Percentiles rank a stretch among this genome's conserved stretches.
These are phyloP conservation scores for Tolypocladium guangdongense DNA, from an alignment of 2,329 filamentous ascomycete genomes.

Conservation along the genomic window DNA sequence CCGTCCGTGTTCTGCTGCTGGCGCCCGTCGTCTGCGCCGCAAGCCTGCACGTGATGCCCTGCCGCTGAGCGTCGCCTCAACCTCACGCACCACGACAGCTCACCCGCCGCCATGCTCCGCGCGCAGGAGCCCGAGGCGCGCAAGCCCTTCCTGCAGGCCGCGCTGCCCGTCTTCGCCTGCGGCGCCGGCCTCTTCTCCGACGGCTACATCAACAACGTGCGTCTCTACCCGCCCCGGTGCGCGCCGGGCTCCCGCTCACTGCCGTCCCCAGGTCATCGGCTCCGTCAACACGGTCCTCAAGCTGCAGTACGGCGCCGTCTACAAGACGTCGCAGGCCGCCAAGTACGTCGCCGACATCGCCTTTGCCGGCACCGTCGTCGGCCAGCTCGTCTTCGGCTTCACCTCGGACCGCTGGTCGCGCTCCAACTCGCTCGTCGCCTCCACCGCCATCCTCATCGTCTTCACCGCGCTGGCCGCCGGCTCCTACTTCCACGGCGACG, in stretches of 20 bases:
- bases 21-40: too few relatives aligned
- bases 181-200: conserved; percentile 86
- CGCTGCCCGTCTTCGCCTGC: conserved; percentile 68
- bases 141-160: conserved; percentile 11
- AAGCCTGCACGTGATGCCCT: too few relatives aligned
- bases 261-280: conserved; percentile 66
- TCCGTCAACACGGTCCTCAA: conserved; percentile 70
- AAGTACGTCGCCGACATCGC: conserved; percentile 72
- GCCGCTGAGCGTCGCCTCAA: too few relatives aligned
- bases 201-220: conserved; percentile 80
- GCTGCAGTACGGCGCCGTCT: conserved; percentile 58
- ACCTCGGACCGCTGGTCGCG: conserved; percentile 77
- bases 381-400: conserved; percentile 71
- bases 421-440: conserved; percentile 69
- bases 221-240: neutral
- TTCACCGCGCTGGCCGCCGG: conserved; percentile 73
- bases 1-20: too few relatives aligned
- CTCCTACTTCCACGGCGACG: conserved; percentile 61
- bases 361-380: conserved; percentile 77
- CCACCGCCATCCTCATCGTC: conserved; percentile 72
- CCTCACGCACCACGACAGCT: too few relatives aligned
- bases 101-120: too few relatives aligned
- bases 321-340: conserved; percentile 55
- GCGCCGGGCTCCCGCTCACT: neutral
- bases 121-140: too few relatives aligned